Conservation (phyloP, 179 eudicot genomes). For the Spergularia azorica region DNA sequence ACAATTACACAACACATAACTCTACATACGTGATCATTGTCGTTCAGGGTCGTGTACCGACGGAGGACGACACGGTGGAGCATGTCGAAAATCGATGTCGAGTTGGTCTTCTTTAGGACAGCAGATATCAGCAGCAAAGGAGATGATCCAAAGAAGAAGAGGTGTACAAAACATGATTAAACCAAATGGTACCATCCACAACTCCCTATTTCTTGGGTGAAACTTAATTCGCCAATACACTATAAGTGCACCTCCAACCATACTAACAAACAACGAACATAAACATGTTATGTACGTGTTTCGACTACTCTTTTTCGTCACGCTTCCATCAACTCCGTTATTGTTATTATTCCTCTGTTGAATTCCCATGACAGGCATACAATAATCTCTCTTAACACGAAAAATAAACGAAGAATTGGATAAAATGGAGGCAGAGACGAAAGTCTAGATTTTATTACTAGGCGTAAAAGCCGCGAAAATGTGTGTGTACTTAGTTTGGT, state of each 20-base stretch:
- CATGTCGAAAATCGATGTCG: neutral
- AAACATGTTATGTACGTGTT: constrained; percentile 25
- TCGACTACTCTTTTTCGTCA: constrained; percentile 9
- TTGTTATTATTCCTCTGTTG: neutral
- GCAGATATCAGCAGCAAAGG: constrained; percentile 38
- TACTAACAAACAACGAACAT: constrained; percentile 40
- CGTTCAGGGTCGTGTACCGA: constrained; percentile 12
- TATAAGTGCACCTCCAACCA: constrained; percentile 54
- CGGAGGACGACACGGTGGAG: neutral
- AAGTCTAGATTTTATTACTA: no score
- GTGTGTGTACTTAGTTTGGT: no score
- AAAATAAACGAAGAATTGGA: no score
- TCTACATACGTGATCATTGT: constrained; percentile 5
- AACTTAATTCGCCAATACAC: constrained; percentile 48
- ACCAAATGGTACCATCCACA: constrained; percentile 87
- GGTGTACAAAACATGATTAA: constrained; percentile 63
- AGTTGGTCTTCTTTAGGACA: constrained; percentile 23
- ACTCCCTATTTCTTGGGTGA: constrained; percentile 50
- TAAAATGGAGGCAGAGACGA: no score
- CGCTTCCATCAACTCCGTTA: neutral
- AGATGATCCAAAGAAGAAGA: constrained; percentile 40
- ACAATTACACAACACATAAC: neutral
- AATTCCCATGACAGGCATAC: constrained; percentile 26
- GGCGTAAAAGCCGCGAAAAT: no score
- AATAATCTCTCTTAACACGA: no score